Percentiles rank a stretch among this genome's conserved stretches.
Evolutionary conservation across 306 rosid genomes (phyloP).

Genomic region (Corylus avellana): DNA sequence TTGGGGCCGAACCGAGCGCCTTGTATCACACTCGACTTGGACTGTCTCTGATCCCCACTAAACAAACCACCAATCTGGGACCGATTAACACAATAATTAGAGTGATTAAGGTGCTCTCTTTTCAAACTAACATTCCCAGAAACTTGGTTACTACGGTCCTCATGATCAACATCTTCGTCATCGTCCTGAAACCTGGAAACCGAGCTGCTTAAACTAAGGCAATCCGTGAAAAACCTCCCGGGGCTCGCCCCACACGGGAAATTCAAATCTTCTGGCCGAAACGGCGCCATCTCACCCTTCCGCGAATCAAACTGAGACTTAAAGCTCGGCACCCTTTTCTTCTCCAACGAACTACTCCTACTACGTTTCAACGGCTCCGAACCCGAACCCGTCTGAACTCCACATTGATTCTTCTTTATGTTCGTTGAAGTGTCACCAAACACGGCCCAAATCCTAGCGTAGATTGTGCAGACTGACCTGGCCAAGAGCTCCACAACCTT

Average conservation of each 20-base stretch:
- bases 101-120: slow-evolving; percentile 44
- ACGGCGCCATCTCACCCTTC: slow-evolving; percentile 56
- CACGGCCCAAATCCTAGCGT: slow-evolving; percentile 60
- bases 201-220: slow-evolving; percentile 82
- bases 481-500: slow-evolving; percentile 91
- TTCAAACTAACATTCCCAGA: slow-evolving; percentile 42
- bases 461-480: slow-evolving; percentile 89
- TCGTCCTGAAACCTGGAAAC: slow-evolving; percentile 56
- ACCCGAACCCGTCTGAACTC: slow-evolving; percentile 32
- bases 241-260: slow-evolving; percentile 89
- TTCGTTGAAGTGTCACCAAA: slow-evolving; percentile 57
- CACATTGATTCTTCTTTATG: slow-evolving; percentile 33
- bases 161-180: slow-evolving; percentile 34
- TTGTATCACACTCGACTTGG: slow-evolving; percentile 31
- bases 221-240: slow-evolving; percentile 89
- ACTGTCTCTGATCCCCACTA: slow-evolving; percentile 45
- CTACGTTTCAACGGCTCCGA: slow-evolving; percentile 45
- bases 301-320: slow-evolving; percentile 47
- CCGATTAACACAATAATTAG: slow-evolving; percentile 38
- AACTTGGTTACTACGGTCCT: slow-evolving; percentile 46
- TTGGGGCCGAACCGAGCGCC: slow-evolving; percentile 59
- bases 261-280: slow-evolving; percentile 66
- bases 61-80: slow-evolving; percentile 43
- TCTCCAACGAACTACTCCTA: slow-evolving; percentile 36
- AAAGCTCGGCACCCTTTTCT: slow-evolving; percentile 39